Percentiles rank a stretch among this genome's conserved stretches.
Evolutionary conservation across 768 basidiomycete genomes (phyloP).

Genomic region (Termitomyces sp.): DNA sequence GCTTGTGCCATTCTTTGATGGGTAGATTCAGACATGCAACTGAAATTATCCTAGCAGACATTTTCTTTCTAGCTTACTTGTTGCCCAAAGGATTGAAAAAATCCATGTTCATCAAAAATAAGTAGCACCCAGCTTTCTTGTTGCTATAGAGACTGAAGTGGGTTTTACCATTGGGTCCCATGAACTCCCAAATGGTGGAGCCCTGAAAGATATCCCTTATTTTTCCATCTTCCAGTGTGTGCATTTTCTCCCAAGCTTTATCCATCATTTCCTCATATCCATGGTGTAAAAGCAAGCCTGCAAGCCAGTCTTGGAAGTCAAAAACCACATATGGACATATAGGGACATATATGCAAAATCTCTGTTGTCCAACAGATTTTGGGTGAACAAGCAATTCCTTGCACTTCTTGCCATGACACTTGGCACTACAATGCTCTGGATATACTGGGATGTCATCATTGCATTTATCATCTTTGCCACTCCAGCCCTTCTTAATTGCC

Average conservation of each 20-base stretch:
- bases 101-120: too few species aligned
- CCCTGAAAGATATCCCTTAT: too few species aligned
- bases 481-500: background rate
- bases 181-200: too few species aligned
- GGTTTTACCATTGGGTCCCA: too few species aligned
- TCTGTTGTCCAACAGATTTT: background rate
- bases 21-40: too few species aligned
- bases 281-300: constrained; percentile 18
- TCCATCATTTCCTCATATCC: constrained; percentile 25
- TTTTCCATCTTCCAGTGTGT: constrained; percentile 9
- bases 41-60: too few species aligned
- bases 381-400: constrained; percentile 3
- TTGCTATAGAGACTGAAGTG: too few species aligned
- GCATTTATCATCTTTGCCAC: too few species aligned
- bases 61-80: too few species aligned
- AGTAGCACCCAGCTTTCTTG: too few species aligned
- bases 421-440: constrained; percentile 14
- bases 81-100: too few species aligned
- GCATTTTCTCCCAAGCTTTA: constrained; percentile 6
- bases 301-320: constrained; percentile 26
- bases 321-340: constrained; percentile 21
- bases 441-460: constrained; percentile 2
- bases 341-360: constrained; percentile 10
- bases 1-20: constrained; percentile 20
- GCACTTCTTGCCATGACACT: constrained; percentile 2